phyloP scores from a whole-genome alignment of 2,329 filamentous ascomycete species.

The Hymenoscyphus fructigenus region DNA sequence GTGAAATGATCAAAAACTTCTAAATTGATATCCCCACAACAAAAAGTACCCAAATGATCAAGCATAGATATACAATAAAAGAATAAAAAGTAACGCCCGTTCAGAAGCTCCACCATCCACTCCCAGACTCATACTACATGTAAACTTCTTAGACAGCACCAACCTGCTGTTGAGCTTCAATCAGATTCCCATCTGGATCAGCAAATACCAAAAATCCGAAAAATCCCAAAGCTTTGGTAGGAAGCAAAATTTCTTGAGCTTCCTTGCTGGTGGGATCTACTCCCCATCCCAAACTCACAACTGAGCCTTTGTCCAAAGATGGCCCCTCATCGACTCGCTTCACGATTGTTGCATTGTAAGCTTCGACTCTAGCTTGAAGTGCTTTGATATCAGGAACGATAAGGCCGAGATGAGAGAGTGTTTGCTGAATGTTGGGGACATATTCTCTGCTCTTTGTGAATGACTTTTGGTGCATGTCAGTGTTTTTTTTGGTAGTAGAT shows the following conservation, averaged over 20 bases:
- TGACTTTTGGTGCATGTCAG: not conserved
- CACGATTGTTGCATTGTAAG: not conserved
- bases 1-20: too few relatives aligned
- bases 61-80: too few relatives aligned
- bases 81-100: too few relatives aligned
- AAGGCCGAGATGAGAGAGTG: conserved; percentile 9
- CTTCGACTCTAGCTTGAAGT: not conserved
- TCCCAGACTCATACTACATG: too few relatives aligned
- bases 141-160: too few relatives aligned
- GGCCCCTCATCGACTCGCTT: not conserved
- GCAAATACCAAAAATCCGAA: conserved; percentile 1
- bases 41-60: too few relatives aligned
- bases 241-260: not conserved
- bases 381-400: conserved; percentile 1
- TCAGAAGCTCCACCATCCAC: too few relatives aligned
- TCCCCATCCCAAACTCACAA: not conserved
- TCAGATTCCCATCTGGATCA: conserved; percentile 10
- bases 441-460: not conserved
- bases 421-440: not conserved
- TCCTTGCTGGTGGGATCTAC: not conserved
- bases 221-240: conserved; percentile 2
- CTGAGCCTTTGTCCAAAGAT: not conserved
- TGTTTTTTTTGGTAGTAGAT: too few relatives aligned
- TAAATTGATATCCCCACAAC: too few relatives aligned
- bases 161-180: not conserved